phyloP scores from a whole-genome alignment of 305 asterid species.

The Ilex paraguariensis region DNA sequence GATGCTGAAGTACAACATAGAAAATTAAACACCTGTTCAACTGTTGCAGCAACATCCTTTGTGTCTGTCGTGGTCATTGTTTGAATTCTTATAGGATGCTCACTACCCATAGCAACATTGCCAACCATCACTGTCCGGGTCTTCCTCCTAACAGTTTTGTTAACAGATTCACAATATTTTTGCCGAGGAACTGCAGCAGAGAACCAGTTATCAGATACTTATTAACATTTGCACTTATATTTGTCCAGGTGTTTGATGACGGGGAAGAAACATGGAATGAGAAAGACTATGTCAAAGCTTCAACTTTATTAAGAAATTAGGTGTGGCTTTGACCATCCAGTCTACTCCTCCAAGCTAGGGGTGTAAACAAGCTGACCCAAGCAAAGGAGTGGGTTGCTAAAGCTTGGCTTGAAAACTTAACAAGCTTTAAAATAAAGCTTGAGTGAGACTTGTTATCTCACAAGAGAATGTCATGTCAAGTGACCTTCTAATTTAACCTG shows the following conservation, averaged over 20 bases:
- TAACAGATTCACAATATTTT: constrained; percentile 85
- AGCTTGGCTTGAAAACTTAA: too few relatives aligned
- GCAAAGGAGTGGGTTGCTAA: too few relatives aligned
- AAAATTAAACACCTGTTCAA: constrained; percentile 68
- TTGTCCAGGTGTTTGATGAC: too few relatives aligned
- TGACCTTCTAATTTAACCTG: too few relatives aligned
- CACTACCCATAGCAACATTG: constrained; percentile 92
- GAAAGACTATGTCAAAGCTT: background rate
- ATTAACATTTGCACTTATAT: background rate
- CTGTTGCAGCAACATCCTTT: constrained; percentile 91
- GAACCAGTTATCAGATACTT: constrained; percentile 19
- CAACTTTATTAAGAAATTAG: background rate
- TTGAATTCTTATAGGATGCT: constrained; percentile 95
- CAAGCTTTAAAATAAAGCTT: too few relatives aligned
- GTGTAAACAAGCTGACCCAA: too few relatives aligned
- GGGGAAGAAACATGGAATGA: background rate
- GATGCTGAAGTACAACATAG: constrained; percentile 5
- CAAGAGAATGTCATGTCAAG: too few relatives aligned
- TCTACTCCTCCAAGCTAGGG: too few relatives aligned
- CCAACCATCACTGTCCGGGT: constrained; percentile 98
- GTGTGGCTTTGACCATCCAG: too few relatives aligned
- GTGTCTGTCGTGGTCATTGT: constrained; percentile 99
- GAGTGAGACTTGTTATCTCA: too few relatives aligned
- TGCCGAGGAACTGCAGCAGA: constrained; percentile 80
- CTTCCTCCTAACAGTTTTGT: constrained; percentile 88